A percentile compares a stretch with the other conserved stretches of the same genome.
Evolutionary conservation across 2,329 filamentous ascomycete genomes (phyloP).

Genomic region (Colletotrichum sp.): DNA sequence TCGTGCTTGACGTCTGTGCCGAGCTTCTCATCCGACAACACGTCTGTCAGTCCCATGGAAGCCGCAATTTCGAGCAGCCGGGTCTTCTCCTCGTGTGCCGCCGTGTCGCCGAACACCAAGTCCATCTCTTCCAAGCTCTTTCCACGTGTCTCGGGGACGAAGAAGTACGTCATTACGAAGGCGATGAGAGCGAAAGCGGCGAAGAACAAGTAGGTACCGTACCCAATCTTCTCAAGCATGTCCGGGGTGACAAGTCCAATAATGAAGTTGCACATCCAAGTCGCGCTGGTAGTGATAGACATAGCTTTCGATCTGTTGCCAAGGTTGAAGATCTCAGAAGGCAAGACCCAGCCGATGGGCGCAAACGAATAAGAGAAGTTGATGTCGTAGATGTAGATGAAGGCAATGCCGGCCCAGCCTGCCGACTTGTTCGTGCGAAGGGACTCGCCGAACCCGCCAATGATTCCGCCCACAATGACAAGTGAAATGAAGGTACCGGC

Average conservation of each 20-base stretch:
- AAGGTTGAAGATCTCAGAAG: conserved; percentile 64
- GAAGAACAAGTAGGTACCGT: conserved; percentile 66
- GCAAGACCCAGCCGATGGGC: conserved; percentile 60
- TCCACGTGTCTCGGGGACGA: conserved; percentile 64
- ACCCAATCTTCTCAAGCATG: conserved; percentile 57
- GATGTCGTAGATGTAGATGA: conserved; percentile 60
- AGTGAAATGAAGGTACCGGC: conserved; percentile 42
- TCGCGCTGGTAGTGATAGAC: conserved; percentile 61
- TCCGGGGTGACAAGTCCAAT: conserved; percentile 50
- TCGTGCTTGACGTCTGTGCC: neutral
- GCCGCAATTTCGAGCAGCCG: conserved; percentile 29
- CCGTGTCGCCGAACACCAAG: conserved; percentile 37
- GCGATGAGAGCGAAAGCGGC: conserved; percentile 55
- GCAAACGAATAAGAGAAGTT: conserved; percentile 39
- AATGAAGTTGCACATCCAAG: conserved; percentile 58
- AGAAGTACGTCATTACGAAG: conserved; percentile 54
- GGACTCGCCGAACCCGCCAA: conserved; percentile 50
- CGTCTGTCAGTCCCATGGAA: conserved; percentile 27
- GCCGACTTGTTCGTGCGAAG: conserved; percentile 52
- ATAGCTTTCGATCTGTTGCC: conserved; percentile 65
- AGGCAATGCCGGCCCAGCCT: conserved; percentile 63
- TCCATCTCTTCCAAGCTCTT: conserved; percentile 64
- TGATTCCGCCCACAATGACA: conserved; percentile 60
- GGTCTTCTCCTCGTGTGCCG: conserved; percentile 37
- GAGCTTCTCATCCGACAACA: conserved; percentile 16